A percentile compares a stretch with the other conserved stretches of the same genome.
Evolutionary conservation across 208 protist species (phyloP).

Genomic region (Crithidia acanthocephali): DNA sequence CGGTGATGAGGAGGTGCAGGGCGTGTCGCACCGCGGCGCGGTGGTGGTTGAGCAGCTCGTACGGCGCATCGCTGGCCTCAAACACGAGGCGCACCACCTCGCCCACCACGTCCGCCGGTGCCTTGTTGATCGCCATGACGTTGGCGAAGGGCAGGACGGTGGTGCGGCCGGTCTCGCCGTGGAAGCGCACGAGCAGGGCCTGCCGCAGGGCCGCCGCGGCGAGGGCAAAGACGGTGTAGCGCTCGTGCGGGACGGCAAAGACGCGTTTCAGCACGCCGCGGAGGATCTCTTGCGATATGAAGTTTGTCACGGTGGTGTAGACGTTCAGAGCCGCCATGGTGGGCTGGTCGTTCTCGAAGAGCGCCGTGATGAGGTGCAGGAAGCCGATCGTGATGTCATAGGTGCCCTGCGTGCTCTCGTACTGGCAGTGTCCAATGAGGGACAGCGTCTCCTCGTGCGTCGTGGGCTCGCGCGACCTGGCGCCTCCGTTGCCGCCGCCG

Average conservation of each 20-base stretch:
- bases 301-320: constrained; percentile 71
- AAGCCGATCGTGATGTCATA: constrained; percentile 86
- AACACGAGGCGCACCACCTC: constrained; percentile 62
- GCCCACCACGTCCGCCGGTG: constrained; percentile 77
- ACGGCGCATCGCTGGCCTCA: constrained; percentile 43
- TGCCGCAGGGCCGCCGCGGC: constrained; percentile 68
- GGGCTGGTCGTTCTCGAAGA: constrained; percentile 66
- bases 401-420: constrained; percentile 61
- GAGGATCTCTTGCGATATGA: constrained; percentile 82
- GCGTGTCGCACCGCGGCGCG: constrained; percentile 78
- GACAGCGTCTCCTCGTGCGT: constrained; percentile 51
- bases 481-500: not conserved
- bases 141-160: constrained; percentile 56
- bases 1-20: constrained; percentile 61
- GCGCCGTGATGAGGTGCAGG: constrained; percentile 72
- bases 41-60: constrained; percentile 68
- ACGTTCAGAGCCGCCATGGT: constrained; percentile 42
- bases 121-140: constrained; percentile 76
- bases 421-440: constrained; percentile 80
- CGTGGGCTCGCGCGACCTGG: constrained; percentile 12
- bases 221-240: constrained; percentile 77
- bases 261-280: constrained; percentile 62
- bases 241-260: constrained; percentile 54
- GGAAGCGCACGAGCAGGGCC: constrained; percentile 60
- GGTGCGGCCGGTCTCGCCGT: constrained; percentile 25